Base-by-base conservation (phyloP, 768 basidiomycete species). In the Mycena polygramma region DNA sequence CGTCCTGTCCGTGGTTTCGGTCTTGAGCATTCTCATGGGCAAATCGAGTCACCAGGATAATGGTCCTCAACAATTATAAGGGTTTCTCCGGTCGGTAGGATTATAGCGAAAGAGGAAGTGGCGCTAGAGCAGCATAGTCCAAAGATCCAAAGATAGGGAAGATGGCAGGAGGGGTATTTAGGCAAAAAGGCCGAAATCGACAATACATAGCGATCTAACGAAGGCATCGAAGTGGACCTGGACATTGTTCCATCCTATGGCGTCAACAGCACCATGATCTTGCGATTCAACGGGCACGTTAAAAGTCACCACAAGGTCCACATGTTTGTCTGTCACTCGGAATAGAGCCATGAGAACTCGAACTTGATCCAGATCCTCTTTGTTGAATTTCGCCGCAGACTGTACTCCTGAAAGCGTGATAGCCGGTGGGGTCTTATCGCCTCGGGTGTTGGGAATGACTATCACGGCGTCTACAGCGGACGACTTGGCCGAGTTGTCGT, bases 291-390 rank as follows among this genome's bases (percentile, higher is more conserved):
- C 81, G 37, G 97, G 97, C 24, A 93, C 86, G 80, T 97, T 98
- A 77, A 92, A 91, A 20, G 93, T 92, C 69, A 94, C 86, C 36
- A 98, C 92, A 24, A 99, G 78, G 77, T 99, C 98, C 8, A 92
- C 87, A 41, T 84, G 84, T 79, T 93, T 94, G 26, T 82, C 76
- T 74, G 88, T 82, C 24, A 97, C 83, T 41, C 97, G 89, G 82
- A 91, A 98, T 15, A 99, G 85, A 7, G 92, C 94, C 77, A 98
- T 83, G 37, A 90, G 85, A 73, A 98, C 90, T 39, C 86, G 86
- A 55, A 98, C 93, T 65, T 88, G 82, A 77, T 98, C 95, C 93
- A 54, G 39, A 15, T 55, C 67, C 17, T 19, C 36, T 51, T 69
- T 63, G 67, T 72, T 92, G 83, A 94, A 98, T 80, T 98, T 98